These are phyloP conservation scores for Nitzschia sp. DNA, from an alignment of 108 stramenopile genomes.

Conservation along the genomic window DNA sequence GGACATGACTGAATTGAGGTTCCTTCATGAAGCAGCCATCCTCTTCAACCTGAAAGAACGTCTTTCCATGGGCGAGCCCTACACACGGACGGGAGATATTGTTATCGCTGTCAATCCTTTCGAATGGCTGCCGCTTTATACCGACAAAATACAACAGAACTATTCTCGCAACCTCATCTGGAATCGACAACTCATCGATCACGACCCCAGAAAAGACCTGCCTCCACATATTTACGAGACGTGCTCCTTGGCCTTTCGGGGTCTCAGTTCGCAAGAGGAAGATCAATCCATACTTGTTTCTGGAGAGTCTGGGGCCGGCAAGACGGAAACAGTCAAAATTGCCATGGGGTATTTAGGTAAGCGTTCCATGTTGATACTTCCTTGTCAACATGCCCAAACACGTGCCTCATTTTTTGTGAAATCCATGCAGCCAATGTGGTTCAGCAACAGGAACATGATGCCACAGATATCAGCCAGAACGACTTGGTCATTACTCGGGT, in stretches of 20 bases:
- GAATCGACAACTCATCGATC: conserved; percentile 17
- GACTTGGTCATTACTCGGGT: conserved; percentile 46
- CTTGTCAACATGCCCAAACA: too few species aligned
- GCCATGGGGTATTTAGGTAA: conserved; percentile 63
- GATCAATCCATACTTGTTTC: conserved; percentile 77
- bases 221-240: conserved; percentile 69
- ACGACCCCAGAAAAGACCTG: conserved; percentile 33
- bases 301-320: conserved; percentile 84
- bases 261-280: conserved; percentile 37
- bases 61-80: conserved; percentile 61
- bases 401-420: too few species aligned
- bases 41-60: conserved; percentile 75
- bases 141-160: conserved; percentile 45
- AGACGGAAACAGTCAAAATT: conserved; percentile 88
- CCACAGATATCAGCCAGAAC: neutral
- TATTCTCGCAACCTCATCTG: conserved; percentile 57
- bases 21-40: conserved; percentile 63
- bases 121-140: conserved; percentile 66
- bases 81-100: conserved; percentile 86
- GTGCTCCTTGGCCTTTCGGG: conserved; percentile 55
- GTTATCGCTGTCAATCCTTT: conserved; percentile 89
- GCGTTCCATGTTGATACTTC: too few species aligned
- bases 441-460: neutral
- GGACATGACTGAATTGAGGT: too few species aligned
- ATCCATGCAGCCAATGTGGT: neutral